phyloP scores from a whole-genome alignment of 495 filamentous ascomycete genomes.

The Daldinia childiae region DNA sequence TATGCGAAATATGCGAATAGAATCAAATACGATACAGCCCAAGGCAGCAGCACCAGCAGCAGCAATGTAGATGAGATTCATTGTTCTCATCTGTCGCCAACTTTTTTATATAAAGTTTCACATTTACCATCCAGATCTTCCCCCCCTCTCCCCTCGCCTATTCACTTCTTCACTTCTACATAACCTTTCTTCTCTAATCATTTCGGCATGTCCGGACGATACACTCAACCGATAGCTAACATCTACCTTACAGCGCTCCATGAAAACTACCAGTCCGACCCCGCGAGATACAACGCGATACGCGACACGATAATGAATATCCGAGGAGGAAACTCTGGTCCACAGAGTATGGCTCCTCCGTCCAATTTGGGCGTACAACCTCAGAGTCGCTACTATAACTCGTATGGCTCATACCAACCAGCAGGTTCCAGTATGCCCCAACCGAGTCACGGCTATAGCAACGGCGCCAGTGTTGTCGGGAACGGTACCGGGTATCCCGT shows the following conservation, averaged over 20 bases:
- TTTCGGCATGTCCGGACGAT: constrained; percentile 2
- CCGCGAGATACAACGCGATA: constrained; percentile 27
- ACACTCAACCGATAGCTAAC: constrained; percentile 3
- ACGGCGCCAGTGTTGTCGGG: constrained; percentile 28
- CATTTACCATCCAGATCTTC: not conserved
- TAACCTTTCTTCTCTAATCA: constrained; percentile 1
- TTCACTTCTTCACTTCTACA: constrained; percentile 1
- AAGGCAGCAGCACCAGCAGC: too few relatives aligned
- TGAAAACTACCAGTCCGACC: constrained; percentile 35
- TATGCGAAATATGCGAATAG: too few relatives aligned
- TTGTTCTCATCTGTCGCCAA: not conserved
- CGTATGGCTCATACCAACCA: constrained; percentile 30
- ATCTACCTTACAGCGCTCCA: constrained; percentile 24
- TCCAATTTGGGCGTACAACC: constrained; percentile 9
- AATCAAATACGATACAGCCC: too few relatives aligned
- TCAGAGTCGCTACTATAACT: constrained; percentile 32
- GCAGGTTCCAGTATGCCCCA: constrained; percentile 8
- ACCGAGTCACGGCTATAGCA: constrained; percentile 9
- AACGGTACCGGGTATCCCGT: constrained; percentile 33
- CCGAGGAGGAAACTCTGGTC: constrained; percentile 13
- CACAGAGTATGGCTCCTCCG: constrained; percentile 36
- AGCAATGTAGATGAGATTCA: too few relatives aligned
- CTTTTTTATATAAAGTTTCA: not conserved
- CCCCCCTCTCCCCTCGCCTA: too few relatives aligned
- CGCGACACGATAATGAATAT: constrained; percentile 29